Evolutionary conservation across 192 early-diverging fungal species (phyloP), one percentile per base, ranked within the genome.

Genomic region (Chytriomyces sp.): DNA sequence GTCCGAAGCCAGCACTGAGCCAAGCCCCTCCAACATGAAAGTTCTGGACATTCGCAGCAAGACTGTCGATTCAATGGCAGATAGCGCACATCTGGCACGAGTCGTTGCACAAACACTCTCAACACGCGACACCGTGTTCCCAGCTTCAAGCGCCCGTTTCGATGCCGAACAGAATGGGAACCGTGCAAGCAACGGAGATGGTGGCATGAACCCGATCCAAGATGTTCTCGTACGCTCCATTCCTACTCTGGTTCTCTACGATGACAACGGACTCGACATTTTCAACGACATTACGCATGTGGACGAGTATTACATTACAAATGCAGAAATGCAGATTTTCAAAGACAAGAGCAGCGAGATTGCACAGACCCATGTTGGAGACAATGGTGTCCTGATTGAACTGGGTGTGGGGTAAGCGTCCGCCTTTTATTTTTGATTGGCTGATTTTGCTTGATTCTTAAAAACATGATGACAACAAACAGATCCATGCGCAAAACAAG

Each of bases 251-350:
- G 86, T 96, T 3, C 89, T 97, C 49, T 98, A 98, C 73, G 91
- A 96, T 69, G 90, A 92, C 49, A 67, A 79, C 2, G 96, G 96
- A 6, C 82, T 98, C 18, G 93, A 93, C 65, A 84, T 94, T 43
- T 98, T 93, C 85, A 95, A 97, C 83, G 81, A 92, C 63, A 96
- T 98, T 72, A 97, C 95, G 0, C 93, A 96, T 62, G 48, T 79
- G 64, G 79, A 89, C 9, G 94, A 94, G 66, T 98, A 98, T 76
- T 96, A 98, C 79, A 81, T 96, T 75, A 94, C 94, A 9, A 81
- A 90, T 50, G 91, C 92, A 50, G 96, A 98, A 81, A 90, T 92
- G 24, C 88, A 94, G n/a, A 91, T 98, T 66, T 82, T 98, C 57
- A 76, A 85, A 26, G 80, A 82, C 5, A 77, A 91, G 26, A 88